These are phyloP conservation scores for Auricularia sp. DNA, from an alignment of 768 basidiomycete species.

Conservation along the genomic window DNA sequence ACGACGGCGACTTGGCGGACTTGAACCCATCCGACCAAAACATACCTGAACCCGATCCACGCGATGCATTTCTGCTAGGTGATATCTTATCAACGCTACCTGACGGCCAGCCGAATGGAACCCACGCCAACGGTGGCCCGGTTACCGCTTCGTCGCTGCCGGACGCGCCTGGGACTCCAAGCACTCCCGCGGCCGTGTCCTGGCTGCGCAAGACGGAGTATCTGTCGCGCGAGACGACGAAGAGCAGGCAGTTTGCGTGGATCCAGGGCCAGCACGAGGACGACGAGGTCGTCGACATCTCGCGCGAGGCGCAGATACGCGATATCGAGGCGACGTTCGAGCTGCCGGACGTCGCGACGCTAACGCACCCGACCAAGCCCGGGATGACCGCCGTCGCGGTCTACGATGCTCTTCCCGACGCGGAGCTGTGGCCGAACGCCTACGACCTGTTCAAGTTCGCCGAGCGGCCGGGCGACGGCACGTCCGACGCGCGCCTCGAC, in stretches of 20 bases:
- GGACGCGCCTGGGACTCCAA: slow-evolving; percentile 14
- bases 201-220: slow-evolving; percentile 95
- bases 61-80: slow-evolving; percentile 64
- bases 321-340: slow-evolving; percentile 76
- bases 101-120: background rate
- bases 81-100: slow-evolving; percentile 27
- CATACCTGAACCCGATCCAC: slow-evolving; percentile 56
- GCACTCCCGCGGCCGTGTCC: slow-evolving; percentile 27
- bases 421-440: slow-evolving; percentile 80
- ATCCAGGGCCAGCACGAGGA: slow-evolving; percentile 36
- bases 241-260: background rate
- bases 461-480: slow-evolving; percentile 74
- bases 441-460: slow-evolving; percentile 82
- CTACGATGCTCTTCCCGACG: slow-evolving; percentile 76
- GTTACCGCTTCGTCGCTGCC: background rate
- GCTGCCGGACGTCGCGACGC: slow-evolving; percentile 43
- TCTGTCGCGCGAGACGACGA: slow-evolving; percentile 25
- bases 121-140: background rate
- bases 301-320: slow-evolving; percentile 60
- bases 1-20: slow-evolving; percentile 55
- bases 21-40: slow-evolving; percentile 60
- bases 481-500: slow-evolving; percentile 65
- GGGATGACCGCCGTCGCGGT: slow-evolving; percentile 66
- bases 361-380: slow-evolving; percentile 75
- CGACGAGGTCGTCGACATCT: slow-evolving; percentile 52